Evolutionary conservation across 495 filamentous ascomycete genomes (phyloP).

Genomic region (Penicillium flavigenum): DNA sequence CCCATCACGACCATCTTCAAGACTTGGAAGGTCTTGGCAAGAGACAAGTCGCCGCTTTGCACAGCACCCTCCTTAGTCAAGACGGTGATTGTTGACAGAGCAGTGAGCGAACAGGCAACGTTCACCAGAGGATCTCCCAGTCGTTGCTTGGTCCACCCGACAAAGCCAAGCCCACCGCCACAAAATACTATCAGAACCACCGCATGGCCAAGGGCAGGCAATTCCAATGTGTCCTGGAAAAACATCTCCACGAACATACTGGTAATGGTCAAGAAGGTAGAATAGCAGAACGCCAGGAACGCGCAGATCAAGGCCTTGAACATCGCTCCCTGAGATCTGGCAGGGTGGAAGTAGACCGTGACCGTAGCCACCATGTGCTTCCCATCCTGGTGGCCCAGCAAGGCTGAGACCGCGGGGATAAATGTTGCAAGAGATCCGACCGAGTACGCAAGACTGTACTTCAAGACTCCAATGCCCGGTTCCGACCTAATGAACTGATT

Average conservation of each 20-base stretch:
- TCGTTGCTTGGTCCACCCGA: constrained; percentile 90
- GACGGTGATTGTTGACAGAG: constrained; percentile 88
- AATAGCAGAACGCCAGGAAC: constrained; percentile 77
- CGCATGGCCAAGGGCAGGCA: constrained; percentile 71
- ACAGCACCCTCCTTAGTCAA: constrained; percentile 90
- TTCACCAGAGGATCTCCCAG: constrained; percentile 85
- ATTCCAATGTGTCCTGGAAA: constrained; percentile 61
- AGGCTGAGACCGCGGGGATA: constrained; percentile 64
- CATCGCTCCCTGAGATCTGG: constrained; percentile 86
- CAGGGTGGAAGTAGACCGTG: constrained; percentile 96
- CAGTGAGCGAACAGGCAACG: constrained; percentile 84
- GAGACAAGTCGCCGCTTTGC: constrained; percentile 73
- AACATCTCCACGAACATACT: constrained; percentile 85
- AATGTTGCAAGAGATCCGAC: constrained; percentile 88
- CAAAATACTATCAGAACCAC: constrained; percentile 84
- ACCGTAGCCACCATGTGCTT: constrained; percentile 95
- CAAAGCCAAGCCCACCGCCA: constrained; percentile 82
- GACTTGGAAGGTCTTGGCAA: constrained; percentile 81
- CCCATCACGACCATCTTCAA: constrained; percentile 91
- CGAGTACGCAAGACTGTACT: constrained; percentile 91
- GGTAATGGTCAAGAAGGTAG: constrained; percentile 72
- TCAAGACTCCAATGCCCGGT: constrained; percentile 73
- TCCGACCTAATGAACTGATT: constrained; percentile 51
- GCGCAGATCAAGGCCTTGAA: constrained; percentile 84
- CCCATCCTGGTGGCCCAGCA: constrained; percentile 84